These are phyloP conservation scores for Aspergillus chevalieri DNA, from an alignment of 2,329 filamentous ascomycete species.

Conservation along the genomic window DNA sequence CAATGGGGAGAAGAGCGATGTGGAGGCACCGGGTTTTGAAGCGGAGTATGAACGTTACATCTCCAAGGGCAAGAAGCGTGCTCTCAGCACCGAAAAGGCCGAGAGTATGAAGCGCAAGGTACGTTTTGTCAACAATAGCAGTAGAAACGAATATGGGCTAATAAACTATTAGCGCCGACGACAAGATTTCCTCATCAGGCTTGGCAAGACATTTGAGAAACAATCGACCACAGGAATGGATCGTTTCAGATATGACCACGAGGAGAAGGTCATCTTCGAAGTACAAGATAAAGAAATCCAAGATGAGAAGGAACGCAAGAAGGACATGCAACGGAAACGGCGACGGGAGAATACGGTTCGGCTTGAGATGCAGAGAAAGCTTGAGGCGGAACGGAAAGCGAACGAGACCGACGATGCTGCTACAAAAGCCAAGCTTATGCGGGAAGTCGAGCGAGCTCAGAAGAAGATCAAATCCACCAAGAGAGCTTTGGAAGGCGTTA, in stretches of 20 bases:
- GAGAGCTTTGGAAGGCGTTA: slow-evolving; percentile 77
- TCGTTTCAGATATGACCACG: slow-evolving; percentile 70
- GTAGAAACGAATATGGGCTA: slow-evolving; percentile 4
- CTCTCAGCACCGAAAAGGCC: slow-evolving; percentile 56
- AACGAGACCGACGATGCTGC: slow-evolving; percentile 72
- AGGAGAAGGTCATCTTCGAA: slow-evolving; percentile 73
- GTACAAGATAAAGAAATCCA: slow-evolving; percentile 85
- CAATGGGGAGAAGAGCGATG: slow-evolving; percentile 51
- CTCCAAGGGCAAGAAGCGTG: slow-evolving; percentile 58
- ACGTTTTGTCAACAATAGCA: slow-evolving; percentile 29
- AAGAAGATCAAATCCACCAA: slow-evolving; percentile 92
- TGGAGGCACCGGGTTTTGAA: slow-evolving; percentile 49
- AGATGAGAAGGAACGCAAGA: slow-evolving; percentile 97
- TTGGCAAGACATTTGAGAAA: slow-evolving; percentile 55
- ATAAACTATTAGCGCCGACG: slow-evolving; percentile 51
- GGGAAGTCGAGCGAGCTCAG: slow-evolving; percentile 80
- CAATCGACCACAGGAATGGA: slow-evolving; percentile 68
- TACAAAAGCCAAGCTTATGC: slow-evolving; percentile 72
- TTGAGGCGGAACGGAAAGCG: slow-evolving; percentile 70
- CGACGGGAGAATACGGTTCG: slow-evolving; percentile 91
- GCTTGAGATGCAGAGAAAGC: slow-evolving; percentile 77
- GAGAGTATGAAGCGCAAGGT: slow-evolving; percentile 62
- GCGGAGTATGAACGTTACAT: slow-evolving; percentile 49
- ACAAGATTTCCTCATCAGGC: slow-evolving; percentile 49
- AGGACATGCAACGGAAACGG: slow-evolving; percentile 98